Percentiles rank a stretch among this genome's conserved stretches.
Evolutionary conservation across 257 asterid genomes (phyloP).

Genomic region (Solanum appendiculatum): DNA sequence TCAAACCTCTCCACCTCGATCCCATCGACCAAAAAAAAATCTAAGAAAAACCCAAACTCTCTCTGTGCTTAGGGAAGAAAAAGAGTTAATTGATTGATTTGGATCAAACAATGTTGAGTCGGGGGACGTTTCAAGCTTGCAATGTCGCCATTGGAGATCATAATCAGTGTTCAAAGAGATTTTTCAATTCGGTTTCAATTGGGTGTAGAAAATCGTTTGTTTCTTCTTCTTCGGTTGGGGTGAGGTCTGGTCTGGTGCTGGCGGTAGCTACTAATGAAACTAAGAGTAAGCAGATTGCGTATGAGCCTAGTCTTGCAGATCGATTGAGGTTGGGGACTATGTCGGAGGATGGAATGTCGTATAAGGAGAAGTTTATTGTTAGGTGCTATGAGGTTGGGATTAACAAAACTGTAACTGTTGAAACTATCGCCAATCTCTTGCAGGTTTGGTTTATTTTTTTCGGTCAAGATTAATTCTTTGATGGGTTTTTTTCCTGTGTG

Average conservation of each 20-base stretch:
- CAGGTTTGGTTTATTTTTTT: slow-evolving; percentile 38
- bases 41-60: background rate
- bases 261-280: slow-evolving; percentile 63
- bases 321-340: slow-evolving; percentile 83
- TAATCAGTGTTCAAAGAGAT: background rate
- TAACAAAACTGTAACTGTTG: slow-evolving; percentile 90
- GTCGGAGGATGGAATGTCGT: slow-evolving; percentile 81
- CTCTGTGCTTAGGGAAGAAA: background rate
- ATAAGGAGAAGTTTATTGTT: slow-evolving; percentile 82
- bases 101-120: slow-evolving; percentile 13
- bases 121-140: slow-evolving; percentile 8
- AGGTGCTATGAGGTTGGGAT: slow-evolving; percentile 93
- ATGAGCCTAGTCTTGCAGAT: slow-evolving; percentile 61
- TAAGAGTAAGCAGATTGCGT: slow-evolving; percentile 23
- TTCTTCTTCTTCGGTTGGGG: background rate
- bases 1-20: background rate
- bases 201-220: slow-evolving; percentile 4
- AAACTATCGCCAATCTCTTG: slow-evolving; percentile 88
- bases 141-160: background rate
- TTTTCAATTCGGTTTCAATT: background rate
- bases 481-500: too few species aligned
- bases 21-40: background rate
- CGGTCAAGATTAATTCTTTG: too few species aligned
- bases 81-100: background rate
- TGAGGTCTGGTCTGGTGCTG: slow-evolving; percentile 9